Evolutionary conservation across 306 rosid species (phyloP).

Genomic region (Cucumis cinereus): DNA sequence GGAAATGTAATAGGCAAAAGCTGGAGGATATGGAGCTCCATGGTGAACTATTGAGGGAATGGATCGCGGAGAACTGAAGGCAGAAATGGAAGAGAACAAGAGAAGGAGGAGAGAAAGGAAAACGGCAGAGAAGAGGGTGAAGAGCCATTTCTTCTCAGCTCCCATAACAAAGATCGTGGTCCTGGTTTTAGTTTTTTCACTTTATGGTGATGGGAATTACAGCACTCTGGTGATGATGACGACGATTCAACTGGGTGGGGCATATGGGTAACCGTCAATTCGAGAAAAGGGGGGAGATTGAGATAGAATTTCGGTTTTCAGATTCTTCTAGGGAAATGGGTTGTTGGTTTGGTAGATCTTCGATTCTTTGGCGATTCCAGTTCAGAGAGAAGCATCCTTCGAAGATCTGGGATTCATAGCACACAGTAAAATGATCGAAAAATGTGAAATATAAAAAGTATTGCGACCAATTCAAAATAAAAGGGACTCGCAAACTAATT

Average conservation of each 20-base stretch:
- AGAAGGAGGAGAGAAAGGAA: conserved; percentile 46
- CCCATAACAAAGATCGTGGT: conserved; percentile 35
- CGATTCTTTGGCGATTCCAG: conserved; percentile 9
- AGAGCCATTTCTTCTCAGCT: conserved; percentile 83
- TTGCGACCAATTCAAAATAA: no score
- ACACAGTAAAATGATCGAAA: neutral
- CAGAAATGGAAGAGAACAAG: conserved; percentile 50
- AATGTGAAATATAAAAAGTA: neutral
- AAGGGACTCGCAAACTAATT: no score
- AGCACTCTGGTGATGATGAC: neutral
- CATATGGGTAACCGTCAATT: conserved; percentile 25
- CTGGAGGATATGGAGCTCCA: conserved; percentile 67
- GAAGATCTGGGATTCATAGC: conserved; percentile 17
- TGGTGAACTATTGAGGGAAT: conserved; percentile 56
- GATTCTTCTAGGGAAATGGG: conserved; percentile 17
- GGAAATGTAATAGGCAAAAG: conserved; percentile 69
- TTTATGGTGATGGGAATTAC: neutral
- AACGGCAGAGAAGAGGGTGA: conserved; percentile 62
- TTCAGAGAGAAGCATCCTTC: neutral
- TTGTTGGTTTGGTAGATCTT: conserved; percentile 37
- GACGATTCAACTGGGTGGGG: conserved; percentile 12
- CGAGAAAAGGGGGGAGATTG: conserved; percentile 18
- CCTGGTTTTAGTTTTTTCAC: neutral
- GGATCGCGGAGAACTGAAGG: conserved; percentile 55
- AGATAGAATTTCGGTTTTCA: conserved; percentile 7